These are phyloP conservation scores for Cladosporium sp. DNA, from an alignment of 2,329 filamentous ascomycete genomes.

Conservation along the genomic window DNA sequence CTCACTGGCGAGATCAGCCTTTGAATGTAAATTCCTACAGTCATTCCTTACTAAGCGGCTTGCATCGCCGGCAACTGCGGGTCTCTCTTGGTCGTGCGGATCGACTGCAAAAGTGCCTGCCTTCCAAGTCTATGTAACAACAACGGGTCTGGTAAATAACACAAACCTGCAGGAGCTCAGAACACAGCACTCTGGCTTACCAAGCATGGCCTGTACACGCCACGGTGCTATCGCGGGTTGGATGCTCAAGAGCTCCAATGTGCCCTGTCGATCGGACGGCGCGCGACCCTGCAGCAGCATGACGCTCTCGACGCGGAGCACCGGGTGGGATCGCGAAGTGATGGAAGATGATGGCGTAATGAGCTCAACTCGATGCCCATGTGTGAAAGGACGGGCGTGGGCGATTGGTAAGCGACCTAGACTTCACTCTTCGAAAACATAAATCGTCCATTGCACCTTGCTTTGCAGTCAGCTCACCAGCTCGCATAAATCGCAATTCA, in stretches of 20 bases:
- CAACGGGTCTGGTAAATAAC: no score
- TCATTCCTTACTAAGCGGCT: not conserved
- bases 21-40: not conserved
- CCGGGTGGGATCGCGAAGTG: not conserved
- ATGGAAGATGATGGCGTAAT: not conserved
- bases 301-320: not conserved
- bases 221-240: not conserved
- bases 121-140: no score
- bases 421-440: not conserved
- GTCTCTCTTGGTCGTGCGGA: not conserved
- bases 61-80: not conserved
- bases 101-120: not conserved
- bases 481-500: not conserved
- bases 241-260: not conserved
- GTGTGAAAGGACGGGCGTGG: not conserved
- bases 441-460: not conserved
- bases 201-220: not conserved
- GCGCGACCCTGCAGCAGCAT: not conserved
- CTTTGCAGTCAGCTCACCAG: not conserved
- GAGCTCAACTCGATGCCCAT: not conserved
- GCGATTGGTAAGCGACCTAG: not conserved
- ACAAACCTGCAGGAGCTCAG: not conserved
- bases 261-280: not conserved
- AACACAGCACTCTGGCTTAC: not conserved
- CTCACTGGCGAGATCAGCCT: not conserved